Base-by-base conservation (phyloP, 2,329 filamentous ascomycete genomes). In the Ophiostoma montium region DNA sequence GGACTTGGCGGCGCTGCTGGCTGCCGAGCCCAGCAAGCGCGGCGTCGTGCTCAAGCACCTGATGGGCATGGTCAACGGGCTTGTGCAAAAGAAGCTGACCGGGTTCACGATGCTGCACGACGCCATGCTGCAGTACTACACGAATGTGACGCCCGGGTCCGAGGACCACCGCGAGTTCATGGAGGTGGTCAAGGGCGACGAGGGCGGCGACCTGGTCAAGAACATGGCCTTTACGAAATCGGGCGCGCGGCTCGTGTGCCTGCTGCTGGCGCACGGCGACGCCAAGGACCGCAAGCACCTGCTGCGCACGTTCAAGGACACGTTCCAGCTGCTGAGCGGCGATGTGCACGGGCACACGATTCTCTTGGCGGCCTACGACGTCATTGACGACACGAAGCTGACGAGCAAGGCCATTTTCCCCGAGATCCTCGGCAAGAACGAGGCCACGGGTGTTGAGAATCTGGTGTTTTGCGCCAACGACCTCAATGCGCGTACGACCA, bases 51-150 rank as follows among this genome's bases (percentile, higher is more conserved):
- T 96, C 81, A 83, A 83, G 62, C 84, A 85, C 61, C 71, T 96
- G 49, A 75, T 82, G 55, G 84, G 86, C 57, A 77, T 95, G 67
- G 92, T 94, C 70, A 95, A 95, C 66, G 80, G 84, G 54, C 76
- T 98, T 38, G 76, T 96, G 44, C 89, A 98, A 67, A 98, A 98
- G 76, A 92, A 92, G 68, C 82, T 92, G 68, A 94, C 87, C 1
- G 90, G 87, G 10, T 96, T 98, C 67, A 96, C 90, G 2, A 94
- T 98, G 76, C 77, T 98, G 18, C 94, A 98, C 65, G 92, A 96
- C 60, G 92, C 92, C 46, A 95, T 98, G 89, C 72, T 95, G 52
- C 90, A 98, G 63, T 98, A 95, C 66, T 95, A 90, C 67, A 69
- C 87, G 48, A 90, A 84, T 59, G 79, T 82, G 43, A 82, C 84